A percentile compares a stretch with the other conserved stretches of the same genome.
These are phyloP conservation scores for Malbranchea cinnamomea DNA, from an alignment of 2,329 filamentous ascomycete genomes.

Conservation along the genomic window DNA sequence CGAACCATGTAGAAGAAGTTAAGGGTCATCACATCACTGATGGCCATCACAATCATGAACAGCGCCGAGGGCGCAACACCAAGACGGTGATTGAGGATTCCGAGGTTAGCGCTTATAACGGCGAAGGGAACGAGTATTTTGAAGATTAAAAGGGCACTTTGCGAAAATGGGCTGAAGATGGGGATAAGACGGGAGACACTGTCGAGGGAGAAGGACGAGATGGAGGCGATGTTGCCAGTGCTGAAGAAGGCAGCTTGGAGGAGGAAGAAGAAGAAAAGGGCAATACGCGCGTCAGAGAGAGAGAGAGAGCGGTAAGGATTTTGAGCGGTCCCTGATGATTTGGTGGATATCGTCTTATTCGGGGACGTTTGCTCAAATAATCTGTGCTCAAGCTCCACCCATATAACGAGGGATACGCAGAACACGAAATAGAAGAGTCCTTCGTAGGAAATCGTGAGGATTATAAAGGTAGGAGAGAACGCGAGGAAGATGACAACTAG, in stretches of 20 bases:
- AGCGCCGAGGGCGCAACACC: constrained; percentile 75
- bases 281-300: constrained; percentile 72
- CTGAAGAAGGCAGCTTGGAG: constrained; percentile 94
- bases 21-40: constrained; percentile 80
- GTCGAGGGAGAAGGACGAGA: constrained; percentile 87
- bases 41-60: constrained; percentile 87
- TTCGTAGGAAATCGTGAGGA: constrained; percentile 94
- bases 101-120: constrained; percentile 83
- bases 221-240: constrained; percentile 87
- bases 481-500: constrained; percentile 80
- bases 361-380: constrained; percentile 37
- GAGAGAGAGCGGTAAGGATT: constrained; percentile 49
- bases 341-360: constrained; percentile 7
- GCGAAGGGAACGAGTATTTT: constrained; percentile 92
- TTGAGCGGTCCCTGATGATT: constrained; percentile 7
- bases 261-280: constrained; percentile 88
- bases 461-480: constrained; percentile 85
- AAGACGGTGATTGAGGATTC: constrained; percentile 71
- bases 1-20: constrained; percentile 97
- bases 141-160: constrained; percentile 70
- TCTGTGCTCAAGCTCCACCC: constrained; percentile 82
- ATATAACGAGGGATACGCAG: constrained; percentile 64
- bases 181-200: constrained; percentile 77
- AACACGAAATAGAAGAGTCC: constrained; percentile 92
- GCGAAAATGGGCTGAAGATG: constrained; percentile 84